Conservation (phyloP, 176 grass and related monocot genomes). For the Aegilops sharonensis region DNA sequence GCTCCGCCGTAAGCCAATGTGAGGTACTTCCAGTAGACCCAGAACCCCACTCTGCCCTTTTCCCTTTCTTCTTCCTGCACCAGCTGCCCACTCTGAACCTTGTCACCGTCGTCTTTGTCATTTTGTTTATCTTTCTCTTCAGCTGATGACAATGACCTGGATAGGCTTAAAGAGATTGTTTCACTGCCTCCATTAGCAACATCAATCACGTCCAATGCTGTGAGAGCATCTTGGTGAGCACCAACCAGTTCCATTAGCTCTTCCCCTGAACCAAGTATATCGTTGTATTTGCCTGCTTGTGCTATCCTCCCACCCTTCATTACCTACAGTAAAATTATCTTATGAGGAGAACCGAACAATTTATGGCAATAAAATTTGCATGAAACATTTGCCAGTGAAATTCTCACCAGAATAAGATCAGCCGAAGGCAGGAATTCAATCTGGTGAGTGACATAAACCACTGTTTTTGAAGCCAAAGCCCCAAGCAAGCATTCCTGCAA, state of each 20-base stretch:
- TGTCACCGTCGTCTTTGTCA: constrained; percentile 33
- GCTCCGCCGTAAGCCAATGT: constrained; percentile 79
- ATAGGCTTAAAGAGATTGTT: constrained; percentile 8
- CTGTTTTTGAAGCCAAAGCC: constrained; percentile 68
- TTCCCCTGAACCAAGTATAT: constrained; percentile 58
- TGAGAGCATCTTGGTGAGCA: constrained; percentile 72
- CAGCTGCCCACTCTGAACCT: constrained; percentile 51
- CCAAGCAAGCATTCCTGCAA: constrained; percentile 82
- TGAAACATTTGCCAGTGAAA: background rate
- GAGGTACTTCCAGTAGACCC: constrained; percentile 88
- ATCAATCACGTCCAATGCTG: constrained; percentile 38
- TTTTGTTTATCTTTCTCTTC: constrained; percentile 41
- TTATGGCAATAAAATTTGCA: constrained; percentile 10
- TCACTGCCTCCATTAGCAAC: background rate
- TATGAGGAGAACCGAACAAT: background rate
- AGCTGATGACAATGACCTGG: constrained; percentile 27
- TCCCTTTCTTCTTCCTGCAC: constrained; percentile 96
- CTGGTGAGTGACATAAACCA: constrained; percentile 95
- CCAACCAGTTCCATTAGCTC: constrained; percentile 82
- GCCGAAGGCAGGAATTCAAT: constrained; percentile 85
- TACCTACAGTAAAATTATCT: constrained; percentile 29
- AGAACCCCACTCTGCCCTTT: constrained; percentile 80
- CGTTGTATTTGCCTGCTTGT: constrained; percentile 70
- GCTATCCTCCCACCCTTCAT: constrained; percentile 78
- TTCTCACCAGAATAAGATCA: constrained; percentile 84